Evolutionary conservation across 1,284 basidiomycete genomes (phyloP).

Genomic region (Microstroma glucosiphilum): DNA sequence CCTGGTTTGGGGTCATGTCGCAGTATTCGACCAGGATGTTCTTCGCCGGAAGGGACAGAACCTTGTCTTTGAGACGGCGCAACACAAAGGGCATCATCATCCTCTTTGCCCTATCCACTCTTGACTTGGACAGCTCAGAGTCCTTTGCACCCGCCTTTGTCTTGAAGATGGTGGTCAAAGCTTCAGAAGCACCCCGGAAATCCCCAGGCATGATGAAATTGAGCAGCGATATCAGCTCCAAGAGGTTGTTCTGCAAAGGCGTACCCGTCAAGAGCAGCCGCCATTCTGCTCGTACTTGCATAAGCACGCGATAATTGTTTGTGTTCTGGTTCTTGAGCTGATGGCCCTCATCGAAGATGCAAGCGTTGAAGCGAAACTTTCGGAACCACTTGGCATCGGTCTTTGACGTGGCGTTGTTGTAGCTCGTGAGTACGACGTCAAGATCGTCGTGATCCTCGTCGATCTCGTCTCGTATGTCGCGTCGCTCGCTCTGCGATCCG

Average conservation of each 20-base stretch:
- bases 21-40: slow-evolving; percentile 88
- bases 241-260: slow-evolving; percentile 73
- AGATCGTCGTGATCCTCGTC: slow-evolving; percentile 59
- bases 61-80: slow-evolving; percentile 78
- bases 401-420: slow-evolving; percentile 58
- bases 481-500: slow-evolving; percentile 82
- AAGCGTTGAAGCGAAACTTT: slow-evolving; percentile 51
- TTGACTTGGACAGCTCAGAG: slow-evolving; percentile 73
- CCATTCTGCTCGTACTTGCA: slow-evolving; percentile 81
- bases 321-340: slow-evolving; percentile 94
- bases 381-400: slow-evolving; percentile 84
- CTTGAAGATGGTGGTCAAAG: slow-evolving; percentile 91
- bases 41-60: slow-evolving; percentile 84
- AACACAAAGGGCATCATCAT: slow-evolving; percentile 99
- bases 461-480: slow-evolving; percentile 65
- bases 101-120: slow-evolving; percentile 87
- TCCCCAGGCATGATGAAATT: slow-evolving; percentile 94
- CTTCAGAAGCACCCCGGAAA: slow-evolving; percentile 68
- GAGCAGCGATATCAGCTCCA: slow-evolving; percentile 85
- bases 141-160: slow-evolving; percentile 57
- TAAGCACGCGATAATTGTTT: slow-evolving; percentile 81
- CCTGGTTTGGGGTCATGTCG: slow-evolving; percentile 79
- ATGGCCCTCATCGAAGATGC: slow-evolving; percentile 88
- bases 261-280: slow-evolving; percentile 89
- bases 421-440: slow-evolving; percentile 93